Conservation (phyloP, 495 filamentous ascomycete genomes). For the Cercophora scortea region DNA sequence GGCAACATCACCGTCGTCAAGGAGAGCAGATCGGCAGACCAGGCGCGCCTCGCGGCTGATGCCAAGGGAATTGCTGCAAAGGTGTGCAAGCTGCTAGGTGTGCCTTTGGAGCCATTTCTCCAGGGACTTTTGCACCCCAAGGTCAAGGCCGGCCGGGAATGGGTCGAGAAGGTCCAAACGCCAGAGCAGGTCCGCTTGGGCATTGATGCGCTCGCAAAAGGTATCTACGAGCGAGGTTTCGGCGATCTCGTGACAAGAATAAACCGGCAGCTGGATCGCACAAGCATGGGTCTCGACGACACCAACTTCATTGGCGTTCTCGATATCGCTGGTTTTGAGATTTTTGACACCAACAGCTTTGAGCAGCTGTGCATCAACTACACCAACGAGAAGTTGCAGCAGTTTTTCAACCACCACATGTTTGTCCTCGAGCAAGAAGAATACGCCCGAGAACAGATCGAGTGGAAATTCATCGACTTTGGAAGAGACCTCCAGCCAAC, state of each 20-base stretch:
- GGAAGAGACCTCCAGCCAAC: constrained; percentile 96
- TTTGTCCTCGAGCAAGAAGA: constrained; percentile 99
- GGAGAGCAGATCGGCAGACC: constrained; percentile 83
- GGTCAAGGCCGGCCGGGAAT: constrained; percentile 93
- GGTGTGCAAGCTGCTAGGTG: constrained; percentile 78
- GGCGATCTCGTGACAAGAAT: constrained; percentile 87
- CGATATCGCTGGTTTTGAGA: constrained; percentile 99
- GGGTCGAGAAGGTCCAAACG: constrained; percentile 96
- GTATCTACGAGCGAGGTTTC: constrained; percentile 94
- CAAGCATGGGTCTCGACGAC: constrained; percentile 70
- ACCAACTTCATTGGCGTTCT: constrained; percentile 95
- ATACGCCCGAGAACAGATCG: constrained; percentile 94
- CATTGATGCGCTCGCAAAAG: constrained; percentile 89
- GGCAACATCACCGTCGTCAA: constrained; percentile 86
- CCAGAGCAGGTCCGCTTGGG: constrained; percentile 89
- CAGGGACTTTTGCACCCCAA: constrained; percentile 84
- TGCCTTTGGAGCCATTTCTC: constrained; percentile 74
- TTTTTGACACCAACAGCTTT: constrained; percentile 97
- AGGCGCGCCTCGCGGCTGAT: constrained; percentile 72
- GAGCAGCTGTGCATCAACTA: constrained; percentile 99
- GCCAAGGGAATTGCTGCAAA: constrained; percentile 62
- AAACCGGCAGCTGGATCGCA: constrained; percentile 82
- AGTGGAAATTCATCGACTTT: constrained; percentile 99
- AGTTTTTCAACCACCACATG: constrained; percentile 99
- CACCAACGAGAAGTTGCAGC: constrained; percentile 98